Conservation (phyloP, 108 stramenopile genomes). For the Epithemia pelagica region DNA sequence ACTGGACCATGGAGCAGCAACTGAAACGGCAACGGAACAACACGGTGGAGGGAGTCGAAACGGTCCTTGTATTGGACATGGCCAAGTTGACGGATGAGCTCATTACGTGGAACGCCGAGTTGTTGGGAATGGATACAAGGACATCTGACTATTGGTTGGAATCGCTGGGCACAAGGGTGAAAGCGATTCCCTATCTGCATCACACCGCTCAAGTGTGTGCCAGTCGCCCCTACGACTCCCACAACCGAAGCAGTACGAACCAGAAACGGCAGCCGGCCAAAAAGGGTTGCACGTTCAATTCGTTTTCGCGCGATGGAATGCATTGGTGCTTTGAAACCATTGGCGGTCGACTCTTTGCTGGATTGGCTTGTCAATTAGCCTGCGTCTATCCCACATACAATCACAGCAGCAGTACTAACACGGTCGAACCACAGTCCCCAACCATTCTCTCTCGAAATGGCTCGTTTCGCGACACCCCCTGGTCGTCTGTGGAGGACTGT, state of each 20-base stretch:
- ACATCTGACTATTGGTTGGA: constrained; percentile 1
- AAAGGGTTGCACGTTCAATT: constrained; percentile 22
- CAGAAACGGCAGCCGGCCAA: background rate
- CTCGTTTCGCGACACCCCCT: background rate
- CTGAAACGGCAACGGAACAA: background rate
- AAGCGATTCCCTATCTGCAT: background rate
- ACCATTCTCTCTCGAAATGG: background rate
- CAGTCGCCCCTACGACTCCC: background rate
- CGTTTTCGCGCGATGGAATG: constrained; percentile 31
- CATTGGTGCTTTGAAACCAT: constrained; percentile 37
- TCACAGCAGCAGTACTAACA: background rate
- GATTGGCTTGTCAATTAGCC: constrained; percentile 29
- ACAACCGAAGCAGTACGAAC: background rate
- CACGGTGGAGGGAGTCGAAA: background rate
- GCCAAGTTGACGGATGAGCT: constrained; percentile 4
- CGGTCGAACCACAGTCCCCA: background rate
- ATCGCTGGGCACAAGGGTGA: background rate
- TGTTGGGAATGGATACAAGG: background rate
- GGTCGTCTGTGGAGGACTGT: background rate
- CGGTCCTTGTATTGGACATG: background rate
- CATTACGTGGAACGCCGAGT: background rate
- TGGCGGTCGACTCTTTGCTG: constrained; percentile 24
- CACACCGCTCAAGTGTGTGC: background rate
- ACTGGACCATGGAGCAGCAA: background rate
- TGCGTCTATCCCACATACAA: constrained; percentile 17